Conservation (phyloP, 225 moss, liverwort and hornwort genomes). For the Pseudoscleropodium purum region DNA sequence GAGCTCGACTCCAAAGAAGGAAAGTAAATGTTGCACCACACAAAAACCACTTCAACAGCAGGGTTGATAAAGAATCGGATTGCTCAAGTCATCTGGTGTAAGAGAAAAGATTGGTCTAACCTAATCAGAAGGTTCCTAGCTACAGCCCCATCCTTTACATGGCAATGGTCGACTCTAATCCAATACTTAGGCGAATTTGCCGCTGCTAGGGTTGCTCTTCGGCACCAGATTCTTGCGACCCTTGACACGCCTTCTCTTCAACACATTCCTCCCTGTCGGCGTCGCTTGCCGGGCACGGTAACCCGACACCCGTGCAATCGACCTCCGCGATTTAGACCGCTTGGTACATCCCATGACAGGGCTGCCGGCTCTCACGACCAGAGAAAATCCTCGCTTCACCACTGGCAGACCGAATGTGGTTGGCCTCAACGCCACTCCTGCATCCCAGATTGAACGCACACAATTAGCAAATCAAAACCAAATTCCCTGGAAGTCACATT, state of each 20-base stretch:
- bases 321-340: slow-evolving; percentile 80
- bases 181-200: slow-evolving; percentile 62
- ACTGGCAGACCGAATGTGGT: slow-evolving; percentile 55
- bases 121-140: slow-evolving; percentile 2
- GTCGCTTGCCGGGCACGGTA: slow-evolving; percentile 75
- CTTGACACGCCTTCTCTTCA: slow-evolving; percentile 84
- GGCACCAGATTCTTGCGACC: slow-evolving; percentile 83
- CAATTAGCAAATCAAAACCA: not conserved
- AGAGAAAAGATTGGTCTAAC: slow-evolving; percentile 1
- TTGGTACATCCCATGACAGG: slow-evolving; percentile 87
- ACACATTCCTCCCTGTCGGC: slow-evolving; percentile 59
- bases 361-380: slow-evolving; percentile 75
- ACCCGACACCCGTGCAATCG: slow-evolving; percentile 87
- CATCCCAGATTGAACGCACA: not conserved
- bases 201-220: slow-evolving; percentile 78
- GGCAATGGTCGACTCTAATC: not conserved
- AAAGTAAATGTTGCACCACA: not conserved
- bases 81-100: not conserved
- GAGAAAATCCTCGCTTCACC: slow-evolving; percentile 51
- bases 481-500: not conserved
- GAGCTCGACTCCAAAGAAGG: not conserved
- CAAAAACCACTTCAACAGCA: not conserved
- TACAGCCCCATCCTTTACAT: not conserved
- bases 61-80: not conserved
- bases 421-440: slow-evolving; percentile 76